Evolutionary conservation across 345 rosid species (phyloP).

Genomic region (Syzygium aqueum): DNA sequence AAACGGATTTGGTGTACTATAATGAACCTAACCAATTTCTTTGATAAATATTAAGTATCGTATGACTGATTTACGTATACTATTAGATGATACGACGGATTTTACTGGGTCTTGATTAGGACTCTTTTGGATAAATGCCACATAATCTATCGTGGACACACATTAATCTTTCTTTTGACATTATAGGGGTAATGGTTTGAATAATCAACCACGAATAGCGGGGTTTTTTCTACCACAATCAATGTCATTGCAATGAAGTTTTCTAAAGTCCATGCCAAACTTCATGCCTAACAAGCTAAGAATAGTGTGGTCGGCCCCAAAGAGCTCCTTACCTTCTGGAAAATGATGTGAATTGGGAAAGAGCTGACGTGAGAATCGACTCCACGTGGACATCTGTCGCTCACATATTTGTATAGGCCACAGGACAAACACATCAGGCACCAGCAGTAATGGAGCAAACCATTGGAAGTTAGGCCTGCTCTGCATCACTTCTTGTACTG

Average conservation of each 20-base stretch:
- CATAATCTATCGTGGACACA: too few species aligned
- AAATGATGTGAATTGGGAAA: neutral
- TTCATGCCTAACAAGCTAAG: neutral
- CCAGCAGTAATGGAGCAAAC: neutral
- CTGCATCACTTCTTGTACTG: neutral
- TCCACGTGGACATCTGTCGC: neutral
- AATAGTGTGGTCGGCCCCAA: neutral
- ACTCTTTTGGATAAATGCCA: neutral
- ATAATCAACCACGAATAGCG: neutral
- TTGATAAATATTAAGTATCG: neutral
- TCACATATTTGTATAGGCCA: neutral
- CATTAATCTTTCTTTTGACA: neutral
- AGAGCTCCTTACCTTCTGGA: neutral
- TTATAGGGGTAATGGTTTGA: neutral
- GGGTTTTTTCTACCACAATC: neutral
- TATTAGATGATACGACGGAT: accelerated
- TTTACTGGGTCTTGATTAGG: neutral
- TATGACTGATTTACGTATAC: neutral
- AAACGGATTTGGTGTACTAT: neutral
- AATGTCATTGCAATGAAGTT: neutral
- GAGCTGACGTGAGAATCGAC: neutral
- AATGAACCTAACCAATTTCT: neutral
- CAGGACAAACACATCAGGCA: neutral
- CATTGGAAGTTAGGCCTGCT: neutral
- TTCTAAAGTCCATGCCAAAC: neutral